Evolutionary conservation across 371 early-diverging fungal genomes (phyloP), one percentile per base, ranked within the genome.

Genomic region (Amoeboaphelidium occidentale): DNA sequence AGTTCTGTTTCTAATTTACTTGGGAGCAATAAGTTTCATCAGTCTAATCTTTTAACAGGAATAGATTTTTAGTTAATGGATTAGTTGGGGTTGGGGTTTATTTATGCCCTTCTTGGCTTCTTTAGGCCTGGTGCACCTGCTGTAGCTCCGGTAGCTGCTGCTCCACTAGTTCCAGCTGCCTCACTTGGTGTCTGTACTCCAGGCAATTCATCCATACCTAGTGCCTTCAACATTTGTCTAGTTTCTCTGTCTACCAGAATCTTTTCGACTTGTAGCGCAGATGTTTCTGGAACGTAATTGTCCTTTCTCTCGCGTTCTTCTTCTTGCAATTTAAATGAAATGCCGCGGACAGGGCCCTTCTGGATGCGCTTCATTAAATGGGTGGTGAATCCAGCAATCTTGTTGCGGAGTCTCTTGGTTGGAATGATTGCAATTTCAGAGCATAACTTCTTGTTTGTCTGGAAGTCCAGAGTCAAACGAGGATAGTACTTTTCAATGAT

Each of bases 401-500:
- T 92, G 84, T 99, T 99, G 70, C 97, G 84, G 62, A 98, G 83
- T 63, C 96, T 88, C 86, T 99, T 99, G 64, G 94, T 84, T 58
- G 91, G 74, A 60, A 98, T 92, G 66, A 91, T 81, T 58, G 99
- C 91, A 51, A 97, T 94, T 68, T 94, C 97, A 68, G 83, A 81
- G 65, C 81, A 77, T 66, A 97, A 89, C 70, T 81, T 81, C 85
- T 97, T 94, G 89, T 99, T 99, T 76, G 92, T 86, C 71, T 99
- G 97, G 85, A 99, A 99, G 68, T 98, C 98, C 56, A 88, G 75
- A 58, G 92, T 94, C 57, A 98, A 84, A 61, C 93, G 82, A 56
- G 92, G 88, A 68, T 98, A 99, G 85, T 99, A 97, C 81, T 96
- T 98, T 76, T 99, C 99, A 65, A 99, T 97, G 63, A 99, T 72